Evolutionary conservation across 352 stramenopile genomes (phyloP).

Genomic region (Globisporangium nunn): DNA sequence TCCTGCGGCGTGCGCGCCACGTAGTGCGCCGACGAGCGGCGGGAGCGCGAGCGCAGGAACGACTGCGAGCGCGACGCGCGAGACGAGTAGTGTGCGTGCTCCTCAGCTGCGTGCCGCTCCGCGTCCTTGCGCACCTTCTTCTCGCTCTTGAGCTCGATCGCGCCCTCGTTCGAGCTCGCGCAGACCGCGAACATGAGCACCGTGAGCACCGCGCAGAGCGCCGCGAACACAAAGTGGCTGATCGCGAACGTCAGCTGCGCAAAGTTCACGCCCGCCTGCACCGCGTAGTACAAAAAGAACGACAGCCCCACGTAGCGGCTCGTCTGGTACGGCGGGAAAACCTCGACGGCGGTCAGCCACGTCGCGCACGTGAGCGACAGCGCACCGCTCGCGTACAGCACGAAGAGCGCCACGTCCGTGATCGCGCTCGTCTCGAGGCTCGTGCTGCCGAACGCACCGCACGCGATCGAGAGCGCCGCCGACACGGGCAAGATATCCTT

Average conservation of each 20-base stretch:
- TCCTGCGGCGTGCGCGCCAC: constrained; percentile 41
- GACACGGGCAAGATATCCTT: constrained; percentile 81
- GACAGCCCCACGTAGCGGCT: constrained; percentile 61
- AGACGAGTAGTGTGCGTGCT: constrained; percentile 35
- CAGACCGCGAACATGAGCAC: constrained; percentile 72
- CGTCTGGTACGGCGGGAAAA: constrained; percentile 78
- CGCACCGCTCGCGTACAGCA: constrained; percentile 61
- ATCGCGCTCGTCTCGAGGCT: constrained; percentile 34
- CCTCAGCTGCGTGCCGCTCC: constrained; percentile 26
- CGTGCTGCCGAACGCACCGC: constrained; percentile 47
- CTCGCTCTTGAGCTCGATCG: constrained; percentile 82
- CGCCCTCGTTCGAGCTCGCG: constrained; percentile 73
- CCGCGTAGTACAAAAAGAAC: constrained; percentile 70
- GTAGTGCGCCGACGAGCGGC: constrained; percentile 56
- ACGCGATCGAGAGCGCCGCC: constrained; percentile 45
- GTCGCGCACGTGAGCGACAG: constrained; percentile 70
- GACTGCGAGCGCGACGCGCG: constrained; percentile 71
- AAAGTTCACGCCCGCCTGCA: constrained; percentile 60
- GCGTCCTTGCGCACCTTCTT: constrained; percentile 68
- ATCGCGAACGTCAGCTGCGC: constrained; percentile 62
- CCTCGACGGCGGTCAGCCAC: constrained; percentile 79
- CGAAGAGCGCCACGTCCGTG: constrained; percentile 44
- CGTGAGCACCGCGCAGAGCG: constrained; percentile 59
- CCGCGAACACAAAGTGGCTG: constrained; percentile 71
- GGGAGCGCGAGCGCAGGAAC: constrained; percentile 62